Conservation (phyloP, 2,329 filamentous ascomycete species). For the Xylariales sp. region DNA sequence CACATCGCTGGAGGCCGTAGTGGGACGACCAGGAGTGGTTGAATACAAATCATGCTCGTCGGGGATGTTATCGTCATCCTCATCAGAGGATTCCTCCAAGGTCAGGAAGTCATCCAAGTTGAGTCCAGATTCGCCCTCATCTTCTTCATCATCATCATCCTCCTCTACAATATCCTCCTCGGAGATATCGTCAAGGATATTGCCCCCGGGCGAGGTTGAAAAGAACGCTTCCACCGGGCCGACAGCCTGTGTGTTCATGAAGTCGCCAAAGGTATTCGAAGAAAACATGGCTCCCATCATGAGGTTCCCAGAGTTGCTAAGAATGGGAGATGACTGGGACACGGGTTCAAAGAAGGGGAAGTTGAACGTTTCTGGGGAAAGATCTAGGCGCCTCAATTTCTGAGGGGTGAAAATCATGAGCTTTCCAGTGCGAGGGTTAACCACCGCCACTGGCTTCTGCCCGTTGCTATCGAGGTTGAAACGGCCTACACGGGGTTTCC, state of each 20-base stretch:
- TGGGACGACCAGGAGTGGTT: constrained; percentile 47
- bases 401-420: constrained; percentile 61
- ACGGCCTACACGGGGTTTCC: constrained; percentile 49
- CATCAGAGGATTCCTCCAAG: constrained; percentile 58
- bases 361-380: constrained; percentile 53
- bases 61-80: constrained; percentile 40
- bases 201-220: constrained; percentile 59
- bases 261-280: constrained; percentile 50
- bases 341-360: constrained; percentile 37
- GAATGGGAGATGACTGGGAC: constrained; percentile 47
- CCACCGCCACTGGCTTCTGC: constrained; percentile 54
- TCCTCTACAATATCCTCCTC: constrained; percentile 40
- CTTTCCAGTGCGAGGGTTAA: constrained; percentile 53
- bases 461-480: constrained; percentile 51
- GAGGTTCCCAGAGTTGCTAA: constrained; percentile 66
- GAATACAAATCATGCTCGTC: constrained; percentile 42
- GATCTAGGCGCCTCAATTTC: constrained; percentile 39
- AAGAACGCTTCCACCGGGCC: constrained; percentile 75
- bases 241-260: constrained; percentile 60
- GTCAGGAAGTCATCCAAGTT: constrained; percentile 70
- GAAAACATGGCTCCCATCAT: constrained; percentile 74
- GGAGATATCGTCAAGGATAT: constrained; percentile 46
- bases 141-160: constrained; percentile 57
- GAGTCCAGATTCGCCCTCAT: constrained; percentile 60
- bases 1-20: constrained; percentile 43